A percentile compares a stretch with the other conserved stretches of the same genome.
Conservation (phyloP, 305 asterid species). For the Solanum hybrid region DNA sequence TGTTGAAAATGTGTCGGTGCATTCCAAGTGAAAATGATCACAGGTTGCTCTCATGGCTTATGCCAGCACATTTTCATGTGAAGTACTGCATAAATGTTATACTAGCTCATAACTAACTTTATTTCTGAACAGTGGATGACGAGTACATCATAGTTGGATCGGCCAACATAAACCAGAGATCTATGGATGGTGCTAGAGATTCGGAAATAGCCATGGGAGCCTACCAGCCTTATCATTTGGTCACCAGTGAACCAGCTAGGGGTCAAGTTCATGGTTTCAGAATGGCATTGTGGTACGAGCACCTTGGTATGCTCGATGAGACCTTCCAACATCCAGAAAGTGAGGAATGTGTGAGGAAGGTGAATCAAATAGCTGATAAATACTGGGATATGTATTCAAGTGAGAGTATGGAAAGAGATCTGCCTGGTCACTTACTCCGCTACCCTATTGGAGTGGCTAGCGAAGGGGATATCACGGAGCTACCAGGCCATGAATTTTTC, state of each 20-base stretch:
- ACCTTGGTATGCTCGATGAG: constrained; percentile 68
- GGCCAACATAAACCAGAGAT: constrained; percentile 82
- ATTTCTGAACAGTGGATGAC: constrained; percentile 55
- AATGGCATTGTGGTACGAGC: constrained; percentile 87
- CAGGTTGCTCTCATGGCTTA: not conserved
- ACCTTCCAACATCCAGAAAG: constrained; percentile 45
- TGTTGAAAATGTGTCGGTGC: not conserved
- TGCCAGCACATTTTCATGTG: not conserved
- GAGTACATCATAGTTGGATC: constrained; percentile 79
- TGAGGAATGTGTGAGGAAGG: constrained; percentile 44
- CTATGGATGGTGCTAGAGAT: constrained; percentile 83
- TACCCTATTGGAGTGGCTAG: constrained; percentile 52
- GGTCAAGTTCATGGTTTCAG: constrained; percentile 79
- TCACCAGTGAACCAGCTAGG: constrained; percentile 41
- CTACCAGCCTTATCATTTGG: constrained; percentile 59
- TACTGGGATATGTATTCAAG: constrained; percentile 60
- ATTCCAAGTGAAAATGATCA: not conserved
- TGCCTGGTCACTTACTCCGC: constrained; percentile 76
- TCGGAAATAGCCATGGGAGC: constrained; percentile 84
- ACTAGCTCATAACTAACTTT: not conserved
- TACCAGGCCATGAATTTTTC: constrained; percentile 54
- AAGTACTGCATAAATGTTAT: not conserved
- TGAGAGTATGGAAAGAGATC: constrained; percentile 42
- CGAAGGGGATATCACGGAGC: constrained; percentile 44
- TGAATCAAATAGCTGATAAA: constrained; percentile 49